Base-by-base conservation (phyloP, 2,329 filamentous ascomycete species). In the Xylaria sp. region DNA sequence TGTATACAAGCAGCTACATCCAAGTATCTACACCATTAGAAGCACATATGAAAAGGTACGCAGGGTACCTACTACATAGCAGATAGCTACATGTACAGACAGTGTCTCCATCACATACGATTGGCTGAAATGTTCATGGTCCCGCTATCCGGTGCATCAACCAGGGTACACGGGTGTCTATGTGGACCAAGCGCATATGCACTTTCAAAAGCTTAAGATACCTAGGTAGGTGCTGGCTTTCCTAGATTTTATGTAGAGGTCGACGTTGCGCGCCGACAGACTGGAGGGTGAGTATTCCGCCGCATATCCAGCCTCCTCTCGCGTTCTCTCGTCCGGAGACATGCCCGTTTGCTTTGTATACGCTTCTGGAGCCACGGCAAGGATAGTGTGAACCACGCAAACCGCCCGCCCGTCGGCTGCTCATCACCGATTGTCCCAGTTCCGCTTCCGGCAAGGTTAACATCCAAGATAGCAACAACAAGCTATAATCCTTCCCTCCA, bases 161-260 rank as follows among this genome's bases (percentile, higher is more conserved):
- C 57, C 57, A 45, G 57, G 57, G 50, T 54, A 60, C 54, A 54
- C 57, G 57, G 54, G 44, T 42, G 20, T 19, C 41, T 41, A 17
- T 49, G 47, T 37, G 44, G 29, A 34, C 29, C 29, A 34, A 34
- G 29, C 29, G 29, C 29, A 13, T 13, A 7, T 54, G 48, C 44
- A 34, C 42, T 44, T 17, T 26, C 20, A 19, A 52, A 17, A 19
- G 21, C 44, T 11, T 43, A 39, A 48, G 38, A 43, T 54, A 20
- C 17, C 45, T 20, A 48, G 37, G 21, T 44, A 38, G 44, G 53
- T 49, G 52, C 50, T 50, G 47, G 56, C 56, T 43, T 34, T 6
- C 29, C 16, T 51, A 34, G 26, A 44, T 40, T 47, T 49, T 49
- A 52, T 56, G 48, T 53, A 52, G 39, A 55, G 44, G 43, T 52